These are phyloP conservation scores for Triglochin maritima DNA, from an alignment of 106 monocot genomes.

Conservation along the genomic window DNA sequence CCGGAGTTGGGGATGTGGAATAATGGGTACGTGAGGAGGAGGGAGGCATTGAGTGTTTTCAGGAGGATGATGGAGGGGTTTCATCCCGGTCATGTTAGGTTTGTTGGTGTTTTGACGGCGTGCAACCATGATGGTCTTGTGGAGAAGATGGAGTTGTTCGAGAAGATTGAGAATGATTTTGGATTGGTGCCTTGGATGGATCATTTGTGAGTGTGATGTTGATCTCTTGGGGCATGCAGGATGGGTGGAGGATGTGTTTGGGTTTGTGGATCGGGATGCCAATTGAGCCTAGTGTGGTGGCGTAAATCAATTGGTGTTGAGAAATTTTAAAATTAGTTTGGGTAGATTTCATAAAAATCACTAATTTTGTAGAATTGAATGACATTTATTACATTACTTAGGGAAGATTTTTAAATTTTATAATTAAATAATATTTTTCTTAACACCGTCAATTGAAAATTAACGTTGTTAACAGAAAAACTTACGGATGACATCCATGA, in stretches of 20 bases:
- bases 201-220: slow-evolving; percentile 16
- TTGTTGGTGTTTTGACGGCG: slow-evolving; percentile 15
- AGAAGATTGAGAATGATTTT: not conserved
- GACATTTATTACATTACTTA: no score
- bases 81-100: slow-evolving; percentile 7
- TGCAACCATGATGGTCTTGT: slow-evolving; percentile 23
- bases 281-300: not conserved
- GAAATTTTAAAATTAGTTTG: no score
- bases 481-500: no score
- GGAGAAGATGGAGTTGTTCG: slow-evolving; percentile 13
- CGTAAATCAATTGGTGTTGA: no score
- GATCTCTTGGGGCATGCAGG: slow-evolving; percentile 17
- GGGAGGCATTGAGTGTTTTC: slow-evolving; percentile 11
- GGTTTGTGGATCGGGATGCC: slow-evolving; percentile 6
- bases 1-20: slow-evolving; percentile 13
- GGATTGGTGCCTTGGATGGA: slow-evolving; percentile 11
- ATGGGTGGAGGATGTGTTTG: slow-evolving; percentile 3
- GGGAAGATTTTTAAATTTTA: no score
- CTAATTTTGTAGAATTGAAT: no score
- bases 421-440: no score
- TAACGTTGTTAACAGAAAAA: no score
- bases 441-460: no score
- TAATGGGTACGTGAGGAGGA: slow-evolving; percentile 2
- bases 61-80: not conserved
- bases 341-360: no score